Percentiles rank a stretch among this genome's conserved stretches.
Evolutionary conservation across 208 protist species (phyloP).

Genomic region (Trypanosomatidae sp.): DNA sequence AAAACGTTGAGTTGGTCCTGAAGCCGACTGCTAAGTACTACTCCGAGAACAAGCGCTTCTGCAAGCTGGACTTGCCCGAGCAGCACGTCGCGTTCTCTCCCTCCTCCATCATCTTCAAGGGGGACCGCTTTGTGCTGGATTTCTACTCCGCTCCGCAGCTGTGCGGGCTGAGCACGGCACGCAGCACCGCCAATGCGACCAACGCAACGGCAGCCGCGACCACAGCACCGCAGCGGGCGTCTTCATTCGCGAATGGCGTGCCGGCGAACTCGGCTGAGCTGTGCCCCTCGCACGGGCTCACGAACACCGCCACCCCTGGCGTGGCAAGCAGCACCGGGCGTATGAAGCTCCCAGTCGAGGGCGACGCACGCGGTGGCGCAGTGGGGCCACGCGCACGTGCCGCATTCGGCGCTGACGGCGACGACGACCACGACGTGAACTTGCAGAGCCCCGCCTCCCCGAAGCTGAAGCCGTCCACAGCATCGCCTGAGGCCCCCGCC

Average conservation of each 20-base stretch:
- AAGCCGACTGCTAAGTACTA: slow-evolving; percentile 60
- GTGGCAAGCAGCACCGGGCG: slow-evolving; percentile 21
- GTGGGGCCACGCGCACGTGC: neutral
- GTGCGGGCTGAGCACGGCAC: slow-evolving; percentile 1
- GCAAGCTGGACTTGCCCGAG: slow-evolving; percentile 39
- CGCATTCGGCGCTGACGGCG: slow-evolving; percentile 3
- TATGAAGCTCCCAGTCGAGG: slow-evolving; percentile 10
- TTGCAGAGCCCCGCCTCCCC: slow-evolving; percentile 4
- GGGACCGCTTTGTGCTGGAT: slow-evolving; percentile 51
- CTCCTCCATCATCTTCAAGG: slow-evolving; percentile 43
- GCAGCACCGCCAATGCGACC: too few relatives aligned
- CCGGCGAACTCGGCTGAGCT: slow-evolving; percentile 6
- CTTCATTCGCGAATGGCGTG: slow-evolving; percentile 16
- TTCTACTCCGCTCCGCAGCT: slow-evolving; percentile 30
- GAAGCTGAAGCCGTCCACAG: neutral
- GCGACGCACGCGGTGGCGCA: slow-evolving; percentile 5
- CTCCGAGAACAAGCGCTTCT: slow-evolving; percentile 41
- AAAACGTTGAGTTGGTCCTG: slow-evolving; percentile 53
- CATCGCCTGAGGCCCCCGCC: neutral
- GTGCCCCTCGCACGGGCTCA: neutral
- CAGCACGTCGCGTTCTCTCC: slow-evolving; percentile 45
- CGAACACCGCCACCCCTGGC: neutral
- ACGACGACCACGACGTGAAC: slow-evolving; percentile 23
- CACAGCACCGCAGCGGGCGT: slow-evolving; percentile 11
- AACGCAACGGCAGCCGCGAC: too few relatives aligned